Conservation (phyloP, 164 flowering plant genomes). For the Nelumbo lutea region DNA sequence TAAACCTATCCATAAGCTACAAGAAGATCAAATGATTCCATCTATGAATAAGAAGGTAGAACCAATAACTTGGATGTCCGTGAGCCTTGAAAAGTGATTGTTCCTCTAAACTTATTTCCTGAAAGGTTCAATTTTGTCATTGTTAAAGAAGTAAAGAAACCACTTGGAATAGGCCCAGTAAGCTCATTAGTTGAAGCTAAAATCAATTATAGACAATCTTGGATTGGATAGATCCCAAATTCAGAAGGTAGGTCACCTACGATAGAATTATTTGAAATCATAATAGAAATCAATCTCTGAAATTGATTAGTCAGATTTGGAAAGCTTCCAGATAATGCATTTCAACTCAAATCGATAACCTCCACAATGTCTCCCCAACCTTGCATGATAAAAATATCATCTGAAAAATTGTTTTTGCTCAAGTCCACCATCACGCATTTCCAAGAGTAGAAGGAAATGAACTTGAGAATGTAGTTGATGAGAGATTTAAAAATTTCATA, state of each 20-base stretch:
- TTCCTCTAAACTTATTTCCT: constrained; percentile 56
- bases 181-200: constrained; percentile 54
- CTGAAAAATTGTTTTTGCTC: constrained; percentile 30
- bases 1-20: constrained; percentile 33
- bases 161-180: constrained; percentile 59
- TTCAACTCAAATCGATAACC: constrained; percentile 79
- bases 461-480: constrained; percentile 41
- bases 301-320: constrained; percentile 52
- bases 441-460: constrained; percentile 48
- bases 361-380: constrained; percentile 59
- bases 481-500: constrained; percentile 23
- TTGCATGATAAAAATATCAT: constrained; percentile 50
- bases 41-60: constrained; percentile 37
- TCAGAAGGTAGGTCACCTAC: constrained; percentile 52
- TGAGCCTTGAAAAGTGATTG: constrained; percentile 61
- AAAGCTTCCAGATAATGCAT: constrained; percentile 64
- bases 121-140: constrained; percentile 70
- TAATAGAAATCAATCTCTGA: constrained; percentile 42
- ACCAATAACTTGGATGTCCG: constrained; percentile 43
- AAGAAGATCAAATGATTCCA: constrained; percentile 58
- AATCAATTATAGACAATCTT: constrained; percentile 45
- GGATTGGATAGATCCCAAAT: constrained; percentile 33
- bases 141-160: constrained; percentile 50
- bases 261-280: constrained; percentile 59
- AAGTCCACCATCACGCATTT: too few species aligned